Percentiles rank a stretch among this genome's conserved stretches.
These are phyloP conservation scores for Alternaria ventricosa DNA, from an alignment of 2,329 filamentous ascomycete species.

Conservation along the genomic window DNA sequence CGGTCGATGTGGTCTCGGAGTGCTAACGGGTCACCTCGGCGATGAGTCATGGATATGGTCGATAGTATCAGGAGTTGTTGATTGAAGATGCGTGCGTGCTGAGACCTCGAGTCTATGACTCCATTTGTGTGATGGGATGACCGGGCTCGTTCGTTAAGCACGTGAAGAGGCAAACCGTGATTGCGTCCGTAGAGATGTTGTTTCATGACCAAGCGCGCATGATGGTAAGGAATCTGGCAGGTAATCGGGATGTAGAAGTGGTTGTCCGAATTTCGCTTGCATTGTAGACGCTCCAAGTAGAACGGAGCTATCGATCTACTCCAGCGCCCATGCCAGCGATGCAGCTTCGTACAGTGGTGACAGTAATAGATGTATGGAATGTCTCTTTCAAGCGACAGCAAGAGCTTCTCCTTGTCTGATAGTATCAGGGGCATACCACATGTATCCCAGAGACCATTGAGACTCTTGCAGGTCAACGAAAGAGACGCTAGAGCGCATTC, in stretches of 20 bases:
- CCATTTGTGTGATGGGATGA: not conserved
- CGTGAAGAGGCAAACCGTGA: constrained; percentile 18
- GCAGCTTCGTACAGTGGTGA: constrained; percentile 24
- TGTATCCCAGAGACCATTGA: constrained; percentile 12
- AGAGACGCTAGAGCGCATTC: constrained; percentile 12
- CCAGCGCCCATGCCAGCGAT: constrained; percentile 26
- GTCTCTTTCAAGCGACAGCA: constrained; percentile 25
- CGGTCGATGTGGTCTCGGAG: constrained; percentile 17
- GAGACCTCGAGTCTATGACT: constrained; percentile 4
- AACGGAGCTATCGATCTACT: constrained; percentile 4
- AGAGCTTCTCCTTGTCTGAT: constrained; percentile 18
- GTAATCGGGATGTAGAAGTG: not conserved
- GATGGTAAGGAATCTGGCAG: constrained; percentile 14
- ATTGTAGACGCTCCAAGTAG: constrained; percentile 7
- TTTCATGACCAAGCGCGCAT: constrained; percentile 31
- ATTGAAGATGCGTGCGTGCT: constrained; percentile 22
- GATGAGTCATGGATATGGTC: constrained; percentile 15
- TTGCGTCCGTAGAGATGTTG: constrained; percentile 22
- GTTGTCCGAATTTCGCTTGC: not conserved
- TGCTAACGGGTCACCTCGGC: constrained; percentile 8
- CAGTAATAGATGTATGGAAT: constrained; percentile 22
- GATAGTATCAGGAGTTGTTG: constrained; percentile 23
- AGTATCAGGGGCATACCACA: not conserved
- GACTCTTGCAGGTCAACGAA: constrained; percentile 22
- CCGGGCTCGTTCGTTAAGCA: constrained; percentile 5